These are phyloP conservation scores for Vigna unguiculata DNA, from an alignment of 306 rosid genomes.

Conservation along the genomic window DNA sequence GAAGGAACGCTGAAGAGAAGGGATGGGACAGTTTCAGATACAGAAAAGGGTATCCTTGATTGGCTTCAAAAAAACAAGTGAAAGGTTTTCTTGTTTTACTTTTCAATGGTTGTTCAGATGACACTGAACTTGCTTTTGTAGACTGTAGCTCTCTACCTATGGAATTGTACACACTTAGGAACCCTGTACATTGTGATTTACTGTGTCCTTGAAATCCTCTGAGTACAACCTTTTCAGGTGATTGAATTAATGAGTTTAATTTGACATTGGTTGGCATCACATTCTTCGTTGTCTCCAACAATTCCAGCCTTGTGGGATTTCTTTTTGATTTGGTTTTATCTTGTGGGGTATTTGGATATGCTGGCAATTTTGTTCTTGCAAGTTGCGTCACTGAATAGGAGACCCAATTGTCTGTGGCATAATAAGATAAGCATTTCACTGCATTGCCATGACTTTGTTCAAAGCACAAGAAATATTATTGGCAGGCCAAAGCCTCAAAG, in stretches of 20 bases:
- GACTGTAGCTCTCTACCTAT: not conserved
- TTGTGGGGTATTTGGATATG: conserved; percentile 23
- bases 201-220: conserved; percentile 35
- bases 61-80: conserved; percentile 80
- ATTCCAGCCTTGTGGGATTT: not conserved
- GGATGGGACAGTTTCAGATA: conserved; percentile 59
- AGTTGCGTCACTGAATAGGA: conserved; percentile 20
- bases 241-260: conserved; percentile 3
- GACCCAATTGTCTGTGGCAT: conserved; percentile 9
- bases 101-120: conserved; percentile 23
- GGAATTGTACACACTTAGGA: conserved; percentile 38
- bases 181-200: conserved; percentile 24
- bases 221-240: conserved; percentile 30
- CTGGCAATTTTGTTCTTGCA: conserved; percentile 28
- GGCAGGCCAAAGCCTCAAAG: conserved; percentile 8
- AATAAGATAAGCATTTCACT: conserved; percentile 17
- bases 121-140: conserved; percentile 38
- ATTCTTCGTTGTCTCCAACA: conserved; percentile 4
- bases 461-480: conserved; percentile 14
- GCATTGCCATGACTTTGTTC: conserved; percentile 35
- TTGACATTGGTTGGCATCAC: conserved; percentile 6
- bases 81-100: conserved; percentile 27
- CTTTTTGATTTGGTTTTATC: not conserved
- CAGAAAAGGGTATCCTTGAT: conserved; percentile 86
- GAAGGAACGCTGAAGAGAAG: conserved; percentile 69